phyloP scores from a whole-genome alignment of 2,329 filamentous ascomycete genomes.

The Hypocreales sp. region DNA sequence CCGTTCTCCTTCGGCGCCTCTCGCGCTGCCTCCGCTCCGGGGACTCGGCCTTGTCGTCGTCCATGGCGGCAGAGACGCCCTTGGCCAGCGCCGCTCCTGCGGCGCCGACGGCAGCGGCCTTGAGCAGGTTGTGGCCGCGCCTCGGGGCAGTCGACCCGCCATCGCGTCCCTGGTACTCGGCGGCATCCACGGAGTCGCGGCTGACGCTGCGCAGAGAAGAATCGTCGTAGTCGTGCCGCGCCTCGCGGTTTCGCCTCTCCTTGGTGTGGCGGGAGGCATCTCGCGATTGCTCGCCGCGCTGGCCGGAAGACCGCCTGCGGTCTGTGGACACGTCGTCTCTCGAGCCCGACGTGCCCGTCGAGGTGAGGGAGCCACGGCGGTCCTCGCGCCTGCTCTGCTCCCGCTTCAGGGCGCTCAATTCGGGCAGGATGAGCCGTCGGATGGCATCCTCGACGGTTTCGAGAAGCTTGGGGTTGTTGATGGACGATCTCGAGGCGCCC shows the following conservation, averaged over 20 bases:
- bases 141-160: slow-evolving; percentile 28
- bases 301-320: slow-evolving; percentile 43
- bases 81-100: slow-evolving; percentile 21
- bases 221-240: slow-evolving; percentile 37
- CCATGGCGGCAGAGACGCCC: slow-evolving; percentile 16
- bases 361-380: slow-evolving; percentile 48
- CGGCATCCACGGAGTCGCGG: slow-evolving; percentile 29
- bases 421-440: slow-evolving; percentile 73
- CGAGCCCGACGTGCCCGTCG: slow-evolving; percentile 38
- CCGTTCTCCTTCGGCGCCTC: slow-evolving; percentile 35
- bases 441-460: slow-evolving; percentile 92
- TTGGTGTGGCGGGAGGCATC: slow-evolving; percentile 33
- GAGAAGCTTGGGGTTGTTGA: slow-evolving; percentile 82
- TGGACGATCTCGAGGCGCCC: slow-evolving; percentile 49
- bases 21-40: slow-evolving; percentile 35
- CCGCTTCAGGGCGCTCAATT: slow-evolving; percentile 80
- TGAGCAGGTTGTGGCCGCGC: slow-evolving; percentile 26
- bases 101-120: slow-evolving; percentile 28
- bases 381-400: slow-evolving; percentile 69
- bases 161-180: slow-evolving; percentile 15
- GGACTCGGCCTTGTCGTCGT: slow-evolving; percentile 24
- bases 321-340: slow-evolving; percentile 42
- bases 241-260: slow-evolving; percentile 34
- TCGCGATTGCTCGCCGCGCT: slow-evolving; percentile 34
- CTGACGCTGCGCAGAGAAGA: slow-evolving; percentile 31